Evolutionary conservation across 179 eudicot genomes (phyloP).

Genomic region (Beta corolliflora): DNA sequence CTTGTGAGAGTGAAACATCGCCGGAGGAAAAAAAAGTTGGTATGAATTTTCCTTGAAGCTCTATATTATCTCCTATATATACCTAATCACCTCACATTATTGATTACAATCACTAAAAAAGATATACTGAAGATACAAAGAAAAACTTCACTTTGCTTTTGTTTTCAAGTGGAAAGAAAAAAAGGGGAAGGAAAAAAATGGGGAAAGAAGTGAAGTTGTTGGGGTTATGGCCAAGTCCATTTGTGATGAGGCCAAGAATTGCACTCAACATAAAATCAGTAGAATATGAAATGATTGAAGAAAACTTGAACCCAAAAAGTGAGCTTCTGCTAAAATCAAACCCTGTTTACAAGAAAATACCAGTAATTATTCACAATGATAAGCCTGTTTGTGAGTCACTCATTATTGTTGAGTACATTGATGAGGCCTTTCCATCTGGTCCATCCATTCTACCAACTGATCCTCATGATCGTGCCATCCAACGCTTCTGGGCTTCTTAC

Average conservation of each 20-base stretch:
- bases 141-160: too few relatives aligned
- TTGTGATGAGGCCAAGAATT: slow-evolving; percentile 39
- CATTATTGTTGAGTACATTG: slow-evolving; percentile 50
- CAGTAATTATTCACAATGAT: slow-evolving; percentile 47
- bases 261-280: slow-evolving; percentile 44
- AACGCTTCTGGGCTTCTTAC: slow-evolving; percentile 59
- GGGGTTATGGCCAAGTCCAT: slow-evolving; percentile 51
- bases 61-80: too few relatives aligned
- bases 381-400: slow-evolving; percentile 49
- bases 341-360: slow-evolving; percentile 57
- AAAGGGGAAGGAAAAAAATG: slow-evolving; percentile 11
- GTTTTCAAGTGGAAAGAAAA: too few relatives aligned
- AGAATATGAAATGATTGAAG: slow-evolving; percentile 39
- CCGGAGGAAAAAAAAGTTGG: too few relatives aligned
- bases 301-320: slow-evolving; percentile 36
- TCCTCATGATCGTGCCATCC: slow-evolving; percentile 53
- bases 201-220: slow-evolving; percentile 42
- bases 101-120: too few relatives aligned
- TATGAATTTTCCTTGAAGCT: too few relatives aligned
- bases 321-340: slow-evolving; percentile 50
- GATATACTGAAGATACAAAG: too few relatives aligned
- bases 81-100: too few relatives aligned
- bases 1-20: too few relatives aligned
- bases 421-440: slow-evolving; percentile 38
- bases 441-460: slow-evolving; percentile 47